Conservation (phyloP, 2,329 filamentous ascomycete species). For the Colletotrichum tropicicola region DNA sequence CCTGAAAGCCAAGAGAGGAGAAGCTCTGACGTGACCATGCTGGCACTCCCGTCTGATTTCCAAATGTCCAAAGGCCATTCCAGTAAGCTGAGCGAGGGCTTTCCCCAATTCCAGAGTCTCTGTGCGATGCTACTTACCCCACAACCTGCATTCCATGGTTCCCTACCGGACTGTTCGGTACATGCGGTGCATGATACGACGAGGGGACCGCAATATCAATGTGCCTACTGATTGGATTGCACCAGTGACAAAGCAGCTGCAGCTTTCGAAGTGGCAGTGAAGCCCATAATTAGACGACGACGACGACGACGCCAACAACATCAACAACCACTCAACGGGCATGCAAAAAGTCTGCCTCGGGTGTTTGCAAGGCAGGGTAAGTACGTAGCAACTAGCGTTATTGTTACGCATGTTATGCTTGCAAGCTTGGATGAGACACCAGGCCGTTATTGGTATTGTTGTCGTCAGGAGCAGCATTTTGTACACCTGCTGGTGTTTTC, state of each 20-base stretch:
- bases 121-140: constrained; percentile 25
- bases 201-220: not conserved
- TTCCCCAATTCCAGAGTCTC: constrained; percentile 10
- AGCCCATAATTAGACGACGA: not conserved
- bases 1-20: not conserved
- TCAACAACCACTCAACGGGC: not conserved
- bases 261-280: not conserved
- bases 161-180: not conserved
- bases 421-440: not conserved
- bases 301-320: not conserved
- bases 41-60: constrained; percentile 2
- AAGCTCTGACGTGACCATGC: not conserved
- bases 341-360: not conserved
- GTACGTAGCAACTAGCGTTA: no score
- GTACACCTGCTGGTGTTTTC: not conserved
- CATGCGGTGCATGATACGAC: constrained; percentile 1
- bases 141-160: constrained; percentile 18
- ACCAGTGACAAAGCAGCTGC: constrained; percentile 1
- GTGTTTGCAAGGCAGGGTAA: no score
- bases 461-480: not conserved
- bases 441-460: not conserved
- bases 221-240: not conserved
- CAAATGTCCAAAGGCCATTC: not conserved
- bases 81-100: not conserved
- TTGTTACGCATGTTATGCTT: not conserved